These are phyloP conservation scores for Kazachstania africana DNA, from an alignment of 805 yeast genomes.

Conservation along the genomic window DNA sequence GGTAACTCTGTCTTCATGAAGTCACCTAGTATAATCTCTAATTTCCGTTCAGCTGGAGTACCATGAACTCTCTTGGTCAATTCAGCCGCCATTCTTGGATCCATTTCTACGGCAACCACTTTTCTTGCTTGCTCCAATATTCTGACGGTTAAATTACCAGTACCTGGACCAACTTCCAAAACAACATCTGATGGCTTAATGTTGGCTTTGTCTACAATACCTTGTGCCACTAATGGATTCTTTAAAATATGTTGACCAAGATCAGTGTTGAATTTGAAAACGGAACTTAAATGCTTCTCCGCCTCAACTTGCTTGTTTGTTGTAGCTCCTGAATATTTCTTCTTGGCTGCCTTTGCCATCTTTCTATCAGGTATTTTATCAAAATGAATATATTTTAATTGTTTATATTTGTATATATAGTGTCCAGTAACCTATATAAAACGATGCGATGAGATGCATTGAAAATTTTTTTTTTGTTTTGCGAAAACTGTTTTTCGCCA, in stretches of 20 bases:
- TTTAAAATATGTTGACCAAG: conserved; percentile 94
- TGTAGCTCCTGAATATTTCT: conserved; percentile 38
- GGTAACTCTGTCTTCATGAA: conserved; percentile 93
- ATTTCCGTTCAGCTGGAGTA: conserved; percentile 82
- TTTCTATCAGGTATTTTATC: no score
- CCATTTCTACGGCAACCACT: conserved; percentile 96
- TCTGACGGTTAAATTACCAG: conserved; percentile 91
- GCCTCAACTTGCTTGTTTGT: conserved; percentile 53
- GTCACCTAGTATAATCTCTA: conserved; percentile 88
- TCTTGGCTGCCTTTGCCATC: conserved; percentile 56
- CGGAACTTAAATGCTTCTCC: conserved; percentile 55
- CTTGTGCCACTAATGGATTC: conserved; percentile 94
- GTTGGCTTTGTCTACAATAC: conserved; percentile 92
- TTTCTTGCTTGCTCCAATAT: conserved; percentile 86
- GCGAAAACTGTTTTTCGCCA: no score
- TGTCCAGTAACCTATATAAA: not conserved
- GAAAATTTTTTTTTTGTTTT: no score
- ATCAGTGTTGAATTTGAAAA: conserved; percentile 93
- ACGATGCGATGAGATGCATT: conserved; percentile 3
- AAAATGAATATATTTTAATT: not conserved
- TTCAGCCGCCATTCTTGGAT: conserved; percentile 99
- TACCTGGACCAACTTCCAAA: conserved; percentile 97
- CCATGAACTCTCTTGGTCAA: conserved; percentile 95
- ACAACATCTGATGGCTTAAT: conserved; percentile 88
- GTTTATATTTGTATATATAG: not conserved